These are phyloP conservation scores for Coriolopsis trogii DNA, from an alignment of 1,284 basidiomycete genomes.

Conservation along the genomic window DNA sequence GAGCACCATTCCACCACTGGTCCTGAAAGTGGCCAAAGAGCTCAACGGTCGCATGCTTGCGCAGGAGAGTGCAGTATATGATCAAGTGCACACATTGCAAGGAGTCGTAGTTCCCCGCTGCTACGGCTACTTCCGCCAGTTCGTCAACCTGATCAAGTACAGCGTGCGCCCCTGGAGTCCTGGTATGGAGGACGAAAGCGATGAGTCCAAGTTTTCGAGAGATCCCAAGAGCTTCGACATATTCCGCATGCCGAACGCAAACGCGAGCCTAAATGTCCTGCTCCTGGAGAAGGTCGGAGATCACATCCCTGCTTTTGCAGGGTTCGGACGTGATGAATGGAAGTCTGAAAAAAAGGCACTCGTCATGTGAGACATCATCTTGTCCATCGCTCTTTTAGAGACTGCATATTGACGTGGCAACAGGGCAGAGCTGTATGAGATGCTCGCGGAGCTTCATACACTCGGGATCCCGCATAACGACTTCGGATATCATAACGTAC, in stretches of 20 bases:
- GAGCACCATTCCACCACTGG: not conserved
- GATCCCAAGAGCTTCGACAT: not conserved
- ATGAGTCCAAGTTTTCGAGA: not conserved
- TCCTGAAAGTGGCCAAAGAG: not conserved
- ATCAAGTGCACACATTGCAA: not conserved
- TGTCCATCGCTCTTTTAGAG: not conserved
- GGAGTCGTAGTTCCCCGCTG: not conserved
- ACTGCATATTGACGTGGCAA: too few relatives aligned
- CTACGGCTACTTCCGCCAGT: constrained; percentile 4
- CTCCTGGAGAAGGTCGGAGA: constrained; percentile 1
- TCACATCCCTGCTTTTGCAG: not conserved
- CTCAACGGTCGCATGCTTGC: not conserved
- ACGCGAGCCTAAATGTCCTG: constrained; percentile 1
- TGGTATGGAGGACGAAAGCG: not conserved
- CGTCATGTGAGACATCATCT: not conserved
- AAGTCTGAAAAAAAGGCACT: too few relatives aligned
- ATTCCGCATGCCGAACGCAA: not conserved
- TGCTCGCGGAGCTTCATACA: too few relatives aligned
- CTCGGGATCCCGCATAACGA: too few relatives aligned
- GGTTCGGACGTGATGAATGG: too few relatives aligned
- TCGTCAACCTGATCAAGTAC: not conserved
- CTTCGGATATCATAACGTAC: not conserved
- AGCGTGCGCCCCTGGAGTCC: not conserved
- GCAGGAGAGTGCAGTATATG: constrained; percentile 1
- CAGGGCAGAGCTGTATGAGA: too few relatives aligned